phyloP scores from a whole-genome alignment of 441 rosid genomes.

The Melastoma candidum region DNA sequence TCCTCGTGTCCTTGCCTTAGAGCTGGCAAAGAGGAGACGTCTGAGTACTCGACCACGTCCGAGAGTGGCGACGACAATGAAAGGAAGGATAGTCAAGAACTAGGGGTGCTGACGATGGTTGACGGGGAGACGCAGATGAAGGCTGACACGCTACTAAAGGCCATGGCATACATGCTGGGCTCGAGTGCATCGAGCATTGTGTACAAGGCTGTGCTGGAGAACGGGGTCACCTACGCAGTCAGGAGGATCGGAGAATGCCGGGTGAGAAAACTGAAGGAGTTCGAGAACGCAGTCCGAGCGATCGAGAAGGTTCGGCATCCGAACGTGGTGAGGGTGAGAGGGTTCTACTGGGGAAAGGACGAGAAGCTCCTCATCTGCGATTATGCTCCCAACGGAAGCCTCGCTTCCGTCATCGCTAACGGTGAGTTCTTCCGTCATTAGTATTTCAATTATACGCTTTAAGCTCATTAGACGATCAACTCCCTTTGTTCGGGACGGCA shows the following conservation, averaged over 20 bases:
- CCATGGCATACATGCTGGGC: constrained; percentile 75
- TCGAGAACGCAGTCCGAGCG: constrained; percentile 44
- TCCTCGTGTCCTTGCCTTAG: too few relatives aligned
- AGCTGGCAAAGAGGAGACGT: constrained; percentile 15
- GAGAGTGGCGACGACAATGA: too few relatives aligned
- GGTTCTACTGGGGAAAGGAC: constrained; percentile 66
- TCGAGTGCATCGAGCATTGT: constrained; percentile 45
- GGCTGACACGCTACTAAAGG: constrained; percentile 58
- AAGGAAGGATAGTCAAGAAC: constrained; percentile 1
- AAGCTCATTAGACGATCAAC: too few relatives aligned
- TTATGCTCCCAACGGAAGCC: constrained; percentile 57
- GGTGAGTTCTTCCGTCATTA: too few relatives aligned
- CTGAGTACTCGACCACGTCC: not conserved
- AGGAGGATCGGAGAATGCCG: constrained; percentile 70
- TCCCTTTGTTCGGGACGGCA: too few relatives aligned
- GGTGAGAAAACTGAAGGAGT: constrained; percentile 38
- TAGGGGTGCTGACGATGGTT: constrained; percentile 30
- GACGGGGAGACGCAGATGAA: constrained; percentile 66
- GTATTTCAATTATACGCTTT: too few relatives aligned
- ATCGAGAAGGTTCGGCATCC: constrained; percentile 62
- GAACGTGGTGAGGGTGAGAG: constrained; percentile 59
- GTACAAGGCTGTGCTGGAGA: constrained; percentile 65
- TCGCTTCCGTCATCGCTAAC: constrained; percentile 15
- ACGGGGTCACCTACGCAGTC: constrained; percentile 61
- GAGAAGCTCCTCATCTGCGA: constrained; percentile 86